Conservation (phyloP, 2,329 filamentous ascomycete species). For the Pseudocercospora eumusae region DNA sequence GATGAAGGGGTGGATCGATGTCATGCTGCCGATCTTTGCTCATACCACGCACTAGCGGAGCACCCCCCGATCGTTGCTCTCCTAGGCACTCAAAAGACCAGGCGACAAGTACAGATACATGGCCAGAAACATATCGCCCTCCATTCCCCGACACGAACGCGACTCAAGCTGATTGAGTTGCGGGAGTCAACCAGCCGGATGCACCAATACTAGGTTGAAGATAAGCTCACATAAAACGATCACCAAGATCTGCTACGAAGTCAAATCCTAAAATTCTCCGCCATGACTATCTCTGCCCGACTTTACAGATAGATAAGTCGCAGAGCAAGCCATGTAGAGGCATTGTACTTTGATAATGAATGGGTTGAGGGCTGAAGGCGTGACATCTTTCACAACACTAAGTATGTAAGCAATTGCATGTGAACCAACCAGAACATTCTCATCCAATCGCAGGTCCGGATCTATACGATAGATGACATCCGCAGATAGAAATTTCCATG, state of each 20-base stretch:
- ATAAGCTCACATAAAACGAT: not conserved
- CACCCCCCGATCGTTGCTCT: not conserved
- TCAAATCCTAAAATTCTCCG: not conserved
- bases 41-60: not conserved
- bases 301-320: not conserved
- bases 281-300: no score
- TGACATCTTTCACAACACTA: not conserved
- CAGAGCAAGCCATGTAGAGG: not conserved
- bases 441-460: not conserved
- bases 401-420: not conserved
- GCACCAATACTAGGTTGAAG: not conserved
- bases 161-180: not conserved
- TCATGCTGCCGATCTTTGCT: slow-evolving; percentile 5
- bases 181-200: not conserved
- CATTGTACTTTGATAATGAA: not conserved
- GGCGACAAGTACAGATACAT: no score
- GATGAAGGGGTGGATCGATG: not conserved
- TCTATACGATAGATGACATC: not conserved
- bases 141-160: not conserved
- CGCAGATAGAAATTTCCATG: not conserved
- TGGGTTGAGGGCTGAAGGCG: not conserved
- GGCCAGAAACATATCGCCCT: not conserved
- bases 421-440: slow-evolving; percentile 1
- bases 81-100: not conserved
- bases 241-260: not conserved